phyloP scores from a whole-genome alignment of 805 yeast genomes.

The Torulaspora delbrueckii region DNA sequence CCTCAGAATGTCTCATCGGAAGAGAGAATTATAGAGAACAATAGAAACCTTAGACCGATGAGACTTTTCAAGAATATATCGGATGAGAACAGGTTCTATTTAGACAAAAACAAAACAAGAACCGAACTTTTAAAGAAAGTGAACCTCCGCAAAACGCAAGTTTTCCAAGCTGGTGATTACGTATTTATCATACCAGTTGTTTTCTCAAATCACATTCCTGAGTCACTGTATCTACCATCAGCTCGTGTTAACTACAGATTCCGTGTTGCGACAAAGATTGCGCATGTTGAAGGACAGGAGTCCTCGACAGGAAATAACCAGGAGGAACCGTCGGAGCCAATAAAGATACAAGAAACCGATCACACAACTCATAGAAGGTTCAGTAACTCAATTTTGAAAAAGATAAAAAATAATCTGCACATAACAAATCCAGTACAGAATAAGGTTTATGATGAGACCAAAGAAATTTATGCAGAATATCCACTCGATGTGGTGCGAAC shows the following conservation, averaged over 20 bases:
- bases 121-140: constrained; percentile 10
- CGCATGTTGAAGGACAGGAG: constrained; percentile 6
- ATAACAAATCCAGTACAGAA: constrained; percentile 8
- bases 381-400: constrained; percentile 22
- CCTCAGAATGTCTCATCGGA: constrained; percentile 27
- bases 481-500: constrained; percentile 38
- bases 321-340: constrained; percentile 2
- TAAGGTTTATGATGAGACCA: constrained; percentile 4
- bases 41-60: constrained; percentile 14
- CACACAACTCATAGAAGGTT: constrained; percentile 7
- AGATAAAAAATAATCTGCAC: constrained; percentile 27
- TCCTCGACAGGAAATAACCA: background rate
- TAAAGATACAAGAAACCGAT: constrained; percentile 14
- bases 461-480: constrained; percentile 29
- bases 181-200: constrained; percentile 60
- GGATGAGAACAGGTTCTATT: constrained; percentile 14
- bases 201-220: constrained; percentile 60
- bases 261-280: constrained; percentile 17
- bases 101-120: constrained; percentile 18
- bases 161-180: constrained; percentile 59
- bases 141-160: constrained; percentile 3
- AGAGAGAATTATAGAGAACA: constrained; percentile 24
- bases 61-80: constrained; percentile 20
- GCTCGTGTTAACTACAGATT: constrained; percentile 29
- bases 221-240: constrained; percentile 38